Evolutionary conservation across 2,329 filamentous ascomycete genomes (phyloP), one percentile per base, ranked within the genome.

Genomic region (Talaromyces sp.): DNA sequence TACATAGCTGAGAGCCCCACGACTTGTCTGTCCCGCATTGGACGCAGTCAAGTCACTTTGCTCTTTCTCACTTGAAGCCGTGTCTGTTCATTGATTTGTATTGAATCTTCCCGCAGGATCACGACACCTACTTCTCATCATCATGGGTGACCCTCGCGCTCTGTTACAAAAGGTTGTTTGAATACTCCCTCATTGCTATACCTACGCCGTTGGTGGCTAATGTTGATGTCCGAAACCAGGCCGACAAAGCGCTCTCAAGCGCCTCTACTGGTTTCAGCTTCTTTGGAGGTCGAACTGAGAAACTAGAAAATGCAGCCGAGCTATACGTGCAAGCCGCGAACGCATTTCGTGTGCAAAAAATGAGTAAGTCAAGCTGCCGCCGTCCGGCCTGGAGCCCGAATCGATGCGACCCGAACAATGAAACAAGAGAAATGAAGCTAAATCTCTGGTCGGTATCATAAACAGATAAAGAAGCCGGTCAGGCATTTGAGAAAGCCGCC

Each of bases 271-370:
- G 92, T 67, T 97, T 96, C 77, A 89, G 86, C 73, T 86, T 96
- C 76, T 97, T 99, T 67, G 89, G 91, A 43, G 89, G 89, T 46
- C 84, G 86, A 59, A 83, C 89, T 67, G 91, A 96, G 63, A 97
- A 97, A 75, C 92, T 89, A 70, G 89, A 95, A 77, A 85, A 87
- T 76, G 93, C 93, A 13, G 90, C 89, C 63, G 91, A 97, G 65
- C 79, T 94, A 63, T 97, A 91, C 71, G 86, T 84, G 61, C 86
- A 96, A 73, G 93, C 93, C 40, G 94, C 87, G 62, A 96, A 97
- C 78, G 90, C 90, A 60, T 97, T 96, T 74, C 84, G 90, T 70
- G 85, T 95, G 80, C 87, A 94, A 76, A 89, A 89, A 73, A 84
- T 88, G 78, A 88, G 90, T 93, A 78, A 66, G 80, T 63, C 21